Percentiles rank a stretch among this genome's conserved stretches.
Conservation (phyloP, 202 grass and related monocot species). For the Hordeum pubiflorum region DNA sequence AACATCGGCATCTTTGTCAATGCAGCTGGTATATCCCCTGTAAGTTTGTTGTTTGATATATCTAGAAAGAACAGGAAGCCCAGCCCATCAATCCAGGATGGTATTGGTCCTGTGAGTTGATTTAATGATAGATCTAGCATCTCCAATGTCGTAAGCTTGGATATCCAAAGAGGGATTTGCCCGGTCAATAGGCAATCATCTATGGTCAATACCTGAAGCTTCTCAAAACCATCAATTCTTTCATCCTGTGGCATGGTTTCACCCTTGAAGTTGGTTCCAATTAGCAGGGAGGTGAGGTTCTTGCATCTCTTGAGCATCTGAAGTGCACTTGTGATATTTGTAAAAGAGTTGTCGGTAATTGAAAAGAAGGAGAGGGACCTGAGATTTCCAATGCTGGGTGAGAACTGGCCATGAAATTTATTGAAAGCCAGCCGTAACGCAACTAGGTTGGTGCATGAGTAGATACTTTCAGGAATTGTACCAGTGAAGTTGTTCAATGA, state of each 20-base stretch:
- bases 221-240: constrained; percentile 60
- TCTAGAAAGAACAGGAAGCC: constrained; percentile 71
- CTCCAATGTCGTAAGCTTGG: constrained; percentile 45
- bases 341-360: constrained; percentile 43
- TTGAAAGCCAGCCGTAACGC: constrained; percentile 57
- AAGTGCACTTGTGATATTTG: constrained; percentile 54
- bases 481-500: constrained; percentile 52
- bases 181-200: constrained; percentile 41
- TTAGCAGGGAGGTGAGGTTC: constrained; percentile 46
- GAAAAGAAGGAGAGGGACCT: constrained; percentile 55
- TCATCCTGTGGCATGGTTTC: constrained; percentile 41
- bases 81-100: constrained; percentile 52
- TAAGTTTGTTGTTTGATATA: constrained; percentile 53
- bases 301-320: constrained; percentile 50
- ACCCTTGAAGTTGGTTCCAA: constrained; percentile 42
- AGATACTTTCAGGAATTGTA: constrained; percentile 57
- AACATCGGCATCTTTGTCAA: constrained; percentile 39
- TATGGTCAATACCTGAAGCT: constrained; percentile 47
- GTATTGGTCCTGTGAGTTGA: constrained; percentile 58
- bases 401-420: constrained; percentile 43
- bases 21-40: constrained; percentile 49
- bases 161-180: constrained; percentile 65
- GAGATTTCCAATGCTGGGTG: constrained; percentile 45
- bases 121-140: constrained; percentile 69
- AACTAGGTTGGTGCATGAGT: constrained; percentile 53